These are phyloP conservation scores for Hygrophorus pudorinus DNA, from an alignment of 768 basidiomycete species.

Conservation along the genomic window DNA sequence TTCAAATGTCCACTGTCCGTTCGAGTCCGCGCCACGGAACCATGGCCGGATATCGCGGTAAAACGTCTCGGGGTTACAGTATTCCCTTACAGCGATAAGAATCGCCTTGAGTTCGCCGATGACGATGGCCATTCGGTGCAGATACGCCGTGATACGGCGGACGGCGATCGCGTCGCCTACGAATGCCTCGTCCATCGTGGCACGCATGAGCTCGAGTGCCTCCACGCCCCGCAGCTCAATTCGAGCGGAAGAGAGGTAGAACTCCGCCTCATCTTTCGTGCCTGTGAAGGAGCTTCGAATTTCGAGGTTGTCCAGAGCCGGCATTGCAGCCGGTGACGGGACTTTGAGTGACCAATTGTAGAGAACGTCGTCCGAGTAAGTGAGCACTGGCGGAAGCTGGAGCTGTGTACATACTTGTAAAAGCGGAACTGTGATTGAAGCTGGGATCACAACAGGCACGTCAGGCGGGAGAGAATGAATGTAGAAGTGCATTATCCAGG, in stretches of 20 bases:
- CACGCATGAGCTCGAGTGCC: slow-evolving; percentile 77
- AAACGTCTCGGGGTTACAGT: slow-evolving; percentile 69
- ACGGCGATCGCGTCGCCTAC: slow-evolving; percentile 61
- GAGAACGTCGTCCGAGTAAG: slow-evolving; percentile 88
- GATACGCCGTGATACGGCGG: slow-evolving; percentile 56
- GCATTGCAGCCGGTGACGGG: slow-evolving; percentile 21
- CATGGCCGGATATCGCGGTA: slow-evolving; percentile 73
- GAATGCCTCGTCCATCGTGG: slow-evolving; percentile 86
- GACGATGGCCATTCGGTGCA: slow-evolving; percentile 50
- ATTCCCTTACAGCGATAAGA: slow-evolving; percentile 57
- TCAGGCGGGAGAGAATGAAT: slow-evolving; percentile 53
- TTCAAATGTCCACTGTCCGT: slow-evolving; percentile 48
- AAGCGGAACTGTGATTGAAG: slow-evolving; percentile 66
- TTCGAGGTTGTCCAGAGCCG: slow-evolving; percentile 52
- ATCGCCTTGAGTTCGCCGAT: slow-evolving; percentile 60
- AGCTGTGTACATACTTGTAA: slow-evolving; percentile 61
- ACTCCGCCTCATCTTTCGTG: slow-evolving; percentile 77
- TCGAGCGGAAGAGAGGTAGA: slow-evolving; percentile 82
- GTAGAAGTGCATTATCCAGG: slow-evolving; percentile 74
- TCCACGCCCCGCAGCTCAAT: slow-evolving; percentile 87
- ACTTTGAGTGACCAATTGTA: slow-evolving; percentile 68
- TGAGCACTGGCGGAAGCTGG: slow-evolving; percentile 80
- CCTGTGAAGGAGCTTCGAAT: slow-evolving; percentile 69
- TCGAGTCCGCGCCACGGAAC: slow-evolving; percentile 69
- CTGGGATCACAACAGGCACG: slow-evolving; percentile 55